Evolutionary conservation across 2,329 filamentous ascomycete genomes (phyloP).

Genomic region (Fusarium equiseti): DNA sequence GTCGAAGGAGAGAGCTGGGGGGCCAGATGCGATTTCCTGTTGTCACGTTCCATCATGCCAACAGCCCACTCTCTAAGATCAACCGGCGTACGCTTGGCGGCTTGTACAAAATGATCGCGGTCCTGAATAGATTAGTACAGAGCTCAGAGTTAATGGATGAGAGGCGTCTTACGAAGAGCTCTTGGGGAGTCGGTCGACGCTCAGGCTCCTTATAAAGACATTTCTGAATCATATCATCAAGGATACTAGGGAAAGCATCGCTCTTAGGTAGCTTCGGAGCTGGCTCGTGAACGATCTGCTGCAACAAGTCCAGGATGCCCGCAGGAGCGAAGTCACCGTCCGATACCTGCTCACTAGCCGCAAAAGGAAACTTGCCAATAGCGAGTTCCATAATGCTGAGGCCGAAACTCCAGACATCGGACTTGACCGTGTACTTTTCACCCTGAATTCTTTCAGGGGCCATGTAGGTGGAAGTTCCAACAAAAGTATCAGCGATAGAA

Average conservation of each 20-base stretch:
- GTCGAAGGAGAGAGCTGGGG: slow-evolving; percentile 84
- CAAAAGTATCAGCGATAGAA: slow-evolving; percentile 97
- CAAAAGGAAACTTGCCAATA: slow-evolving; percentile 97
- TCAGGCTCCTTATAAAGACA: slow-evolving; percentile 92
- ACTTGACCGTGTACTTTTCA: slow-evolving; percentile 96
- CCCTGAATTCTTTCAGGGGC: slow-evolving; percentile 97
- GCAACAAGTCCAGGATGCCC: slow-evolving; percentile 93
- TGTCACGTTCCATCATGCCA: slow-evolving; percentile 92
- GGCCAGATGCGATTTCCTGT: slow-evolving; percentile 92
- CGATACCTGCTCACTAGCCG: slow-evolving; percentile 75
- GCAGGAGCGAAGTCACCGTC: slow-evolving; percentile 87
- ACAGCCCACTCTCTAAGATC: slow-evolving; percentile 94
- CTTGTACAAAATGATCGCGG: slow-evolving; percentile 92
- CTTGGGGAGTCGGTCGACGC: slow-evolving; percentile 89
- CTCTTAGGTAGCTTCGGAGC: slow-evolving; percentile 95
- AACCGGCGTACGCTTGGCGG: slow-evolving; percentile 95
- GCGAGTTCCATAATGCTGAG: slow-evolving; percentile 96
- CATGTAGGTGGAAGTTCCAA: slow-evolving; percentile 99
- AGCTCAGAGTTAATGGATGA: too few species aligned
- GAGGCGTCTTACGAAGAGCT: slow-evolving; percentile 81
- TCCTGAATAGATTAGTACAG: slow-evolving; percentile 68
- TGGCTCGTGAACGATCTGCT: slow-evolving; percentile 97
- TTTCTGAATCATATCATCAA: slow-evolving; percentile 97
- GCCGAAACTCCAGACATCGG: slow-evolving; percentile 98
- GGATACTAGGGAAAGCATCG: slow-evolving; percentile 93